Conservation (phyloP, 1,284 basidiomycete species). For the Cryptococcus sp. region DNA sequence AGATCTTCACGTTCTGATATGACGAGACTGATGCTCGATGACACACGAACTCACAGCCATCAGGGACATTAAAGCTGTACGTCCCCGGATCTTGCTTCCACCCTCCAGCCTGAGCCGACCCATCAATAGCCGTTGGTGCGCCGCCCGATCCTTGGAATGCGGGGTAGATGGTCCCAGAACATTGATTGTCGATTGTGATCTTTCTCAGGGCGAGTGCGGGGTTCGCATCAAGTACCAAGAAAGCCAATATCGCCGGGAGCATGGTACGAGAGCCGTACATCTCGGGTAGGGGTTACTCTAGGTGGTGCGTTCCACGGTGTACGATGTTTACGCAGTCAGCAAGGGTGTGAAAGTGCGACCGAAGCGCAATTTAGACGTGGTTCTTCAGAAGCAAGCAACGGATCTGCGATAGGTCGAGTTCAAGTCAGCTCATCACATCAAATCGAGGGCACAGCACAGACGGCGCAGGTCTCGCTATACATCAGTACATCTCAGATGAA, state of each 20-base stretch:
- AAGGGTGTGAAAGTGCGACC: too few species aligned
- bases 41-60: conserved; percentile 18
- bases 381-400: too few species aligned
- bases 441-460: too few species aligned
- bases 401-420: too few species aligned
- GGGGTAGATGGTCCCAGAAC: conserved; percentile 21
- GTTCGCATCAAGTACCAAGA: not conserved
- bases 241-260: not conserved
- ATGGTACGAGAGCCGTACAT: not conserved
- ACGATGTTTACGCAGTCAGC: too few species aligned
- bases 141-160: conserved; percentile 11
- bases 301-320: too few species aligned
- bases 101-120: conserved; percentile 12
- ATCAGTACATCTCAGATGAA: too few species aligned
- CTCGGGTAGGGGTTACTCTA: not conserved
- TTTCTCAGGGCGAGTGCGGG: conserved; percentile 3
- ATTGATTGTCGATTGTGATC: conserved; percentile 25
- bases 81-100: conserved; percentile 11
- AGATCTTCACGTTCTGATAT: not conserved
- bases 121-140: conserved; percentile 4
- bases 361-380: too few species aligned
- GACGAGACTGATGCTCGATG: not conserved
- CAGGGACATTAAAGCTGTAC: conserved; percentile 19
- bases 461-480: too few species aligned
- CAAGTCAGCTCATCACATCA: too few species aligned